Evolutionary conservation across 1,139 yeast genomes (phyloP), one percentile per base, ranked within the genome.

Genomic region (Suhomyces guaymorum): DNA sequence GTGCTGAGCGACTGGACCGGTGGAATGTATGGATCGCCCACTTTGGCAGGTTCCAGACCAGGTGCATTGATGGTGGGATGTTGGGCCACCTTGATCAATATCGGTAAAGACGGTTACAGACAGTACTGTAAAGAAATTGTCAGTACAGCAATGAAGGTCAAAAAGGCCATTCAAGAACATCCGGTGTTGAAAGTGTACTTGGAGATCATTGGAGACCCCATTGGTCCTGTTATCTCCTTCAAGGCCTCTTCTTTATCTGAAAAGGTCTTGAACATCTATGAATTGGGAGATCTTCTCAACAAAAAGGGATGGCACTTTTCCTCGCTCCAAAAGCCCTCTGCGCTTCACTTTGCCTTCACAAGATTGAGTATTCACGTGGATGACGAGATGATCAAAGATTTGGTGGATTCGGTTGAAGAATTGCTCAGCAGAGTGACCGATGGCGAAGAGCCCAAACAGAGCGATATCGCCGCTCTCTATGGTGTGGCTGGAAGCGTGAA

Each of bases 21-120:
- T 28, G 98, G 98, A 1, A 69, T 92, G 53, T 92, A 92, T 54
- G 98, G 97, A 0, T 88, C 97, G 0, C 97, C 97, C 2, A 92
- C 97, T 0, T 66, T 92, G 34, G 97, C 97, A 0, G 98, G 98
- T 1, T 87, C 96, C 7, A 78, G 97, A 46, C 97, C 97, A 0
- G 98, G 98, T 35, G 97, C 97, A 0, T 68, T 92, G 32, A 86
- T 89, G 74, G 97, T 85, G 11, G 97, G 97, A 0, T 90, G 97
- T 57, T 92, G 97, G 97, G 95, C 96, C 1, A 89, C 97, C 0
- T 65, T 92, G 69, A 63, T 90, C 33, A 71, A 73, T 44, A 71
- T 89, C 38, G 98, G 98, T 24, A 79, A 75, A 38, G 75, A 77
- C 10, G 97, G 97, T 0, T 92, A 92, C 58, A 66, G 62, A 7